These are phyloP conservation scores for Candida anglica DNA, from an alignment of 805 yeast species.

Conservation along the genomic window DNA sequence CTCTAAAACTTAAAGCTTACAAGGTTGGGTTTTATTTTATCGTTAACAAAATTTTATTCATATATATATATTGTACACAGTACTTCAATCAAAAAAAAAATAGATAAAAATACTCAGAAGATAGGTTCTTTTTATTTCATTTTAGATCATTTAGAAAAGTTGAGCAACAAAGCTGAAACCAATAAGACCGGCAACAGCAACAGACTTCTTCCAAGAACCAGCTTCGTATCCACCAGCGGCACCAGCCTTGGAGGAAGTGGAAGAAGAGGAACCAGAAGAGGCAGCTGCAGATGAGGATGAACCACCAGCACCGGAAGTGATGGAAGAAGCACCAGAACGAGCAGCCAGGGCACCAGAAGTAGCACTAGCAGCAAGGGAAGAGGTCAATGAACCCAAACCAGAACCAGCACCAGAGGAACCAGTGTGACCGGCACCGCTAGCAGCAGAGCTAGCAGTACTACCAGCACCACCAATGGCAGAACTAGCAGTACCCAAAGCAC, in stretches of 20 bases:
- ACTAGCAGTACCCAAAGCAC: slow-evolving; percentile 8
- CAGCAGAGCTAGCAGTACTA: slow-evolving; percentile 11
- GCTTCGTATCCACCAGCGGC: slow-evolving; percentile 14
- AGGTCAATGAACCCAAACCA: slow-evolving; percentile 3
- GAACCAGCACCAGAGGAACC: slow-evolving; percentile 9
- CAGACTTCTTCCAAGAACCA: slow-evolving; percentile 34
- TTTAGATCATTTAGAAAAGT: too few species aligned
- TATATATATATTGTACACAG: too few species aligned
- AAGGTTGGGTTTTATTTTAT: too few species aligned
- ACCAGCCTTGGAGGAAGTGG: slow-evolving; percentile 12
- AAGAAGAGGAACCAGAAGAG: slow-evolving; percentile 7
- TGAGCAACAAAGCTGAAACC: slow-evolving; percentile 17
- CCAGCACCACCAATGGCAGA: slow-evolving; percentile 9
- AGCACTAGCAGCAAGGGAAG: slow-evolving; percentile 7
- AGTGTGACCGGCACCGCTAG: slow-evolving; percentile 9
- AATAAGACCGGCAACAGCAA: slow-evolving; percentile 31
- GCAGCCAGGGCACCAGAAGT: slow-evolving; percentile 12
- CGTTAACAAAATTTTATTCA: too few species aligned
- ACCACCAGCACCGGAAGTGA: slow-evolving; percentile 9
- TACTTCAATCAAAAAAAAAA: too few species aligned
- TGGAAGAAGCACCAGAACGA: slow-evolving; percentile 7
- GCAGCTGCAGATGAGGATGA: slow-evolving; percentile 9
- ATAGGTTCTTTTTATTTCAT: too few species aligned
- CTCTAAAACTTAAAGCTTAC: too few species aligned
- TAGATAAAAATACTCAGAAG: too few species aligned